Evolutionary conservation across 1,139 yeast species (phyloP), one percentile per base, ranked within the genome.

Genomic region (Taiozyma sp.): DNA sequence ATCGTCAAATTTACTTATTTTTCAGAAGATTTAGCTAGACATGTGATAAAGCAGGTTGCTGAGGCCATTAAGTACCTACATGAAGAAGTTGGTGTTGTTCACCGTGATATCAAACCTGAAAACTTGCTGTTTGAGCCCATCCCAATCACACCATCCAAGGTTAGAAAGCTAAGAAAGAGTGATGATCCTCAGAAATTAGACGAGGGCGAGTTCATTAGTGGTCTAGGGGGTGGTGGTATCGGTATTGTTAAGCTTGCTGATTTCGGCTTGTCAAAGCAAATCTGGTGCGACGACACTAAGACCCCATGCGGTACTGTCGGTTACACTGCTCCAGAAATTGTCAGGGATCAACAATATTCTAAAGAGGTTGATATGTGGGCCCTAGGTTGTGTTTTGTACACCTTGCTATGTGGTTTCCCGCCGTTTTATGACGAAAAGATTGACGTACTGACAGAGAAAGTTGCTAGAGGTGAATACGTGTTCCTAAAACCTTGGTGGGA

Each of bases 401-500:
- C 97, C 0, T 76, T 90, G 32, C 70, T 91, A 46, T 90, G 97
- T 71, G 98, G 98, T 5, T 91, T 91, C 69, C 98, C 98, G 2
- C 98, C 98, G 21, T 91, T 91, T 66, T 91, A 88, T 69, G 97
- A 91, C 66, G 97, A 90, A 59, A 81, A 84, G 61, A 84, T 88
- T 55, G 88, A 86, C 57, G 77, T 79, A n/a, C 71, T 91, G 56
- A 88, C 97, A 1, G 81, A 79, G 59, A 90, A 90, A 66, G 95
- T 91, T 43, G 82, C 95, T 13, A 75, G 75, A 49, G 97, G 97
- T 29, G 87, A 88, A 60, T 91, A 77, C 65, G 84, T 87, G 16
- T 91, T 90, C 66, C 72, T 91, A 52, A 74, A 81, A 51, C 98
- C 98, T 0, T 91, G 98, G 98, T 91, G 98, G 98, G 97, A 91